phyloP scores from a whole-genome alignment of 2,329 filamentous ascomycete species.

The Phyllosticta capitalensis region DNA sequence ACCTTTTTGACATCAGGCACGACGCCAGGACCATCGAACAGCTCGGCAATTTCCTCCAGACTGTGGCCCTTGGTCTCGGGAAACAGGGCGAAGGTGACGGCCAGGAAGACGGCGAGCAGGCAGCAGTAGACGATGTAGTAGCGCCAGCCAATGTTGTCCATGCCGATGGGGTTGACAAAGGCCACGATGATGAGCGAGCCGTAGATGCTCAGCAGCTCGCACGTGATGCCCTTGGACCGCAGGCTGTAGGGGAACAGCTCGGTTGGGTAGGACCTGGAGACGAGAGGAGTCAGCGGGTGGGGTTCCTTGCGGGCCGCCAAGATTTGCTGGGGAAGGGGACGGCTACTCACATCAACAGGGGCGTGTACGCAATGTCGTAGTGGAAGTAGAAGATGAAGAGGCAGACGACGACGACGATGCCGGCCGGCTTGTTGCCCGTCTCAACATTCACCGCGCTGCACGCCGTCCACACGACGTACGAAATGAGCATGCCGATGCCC shows the following conservation, averaged over 20 bases:
- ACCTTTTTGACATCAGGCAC: slow-evolving; percentile 13
- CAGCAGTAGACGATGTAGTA: slow-evolving; percentile 22
- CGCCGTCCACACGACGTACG: slow-evolving; percentile 23
- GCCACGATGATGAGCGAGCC: slow-evolving; percentile 7
- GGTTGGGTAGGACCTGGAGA: slow-evolving; percentile 28
- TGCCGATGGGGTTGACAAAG: slow-evolving; percentile 12
- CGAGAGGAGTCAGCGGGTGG: neutral
- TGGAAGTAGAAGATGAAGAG: slow-evolving; percentile 11
- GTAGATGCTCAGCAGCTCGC: slow-evolving; percentile 9
- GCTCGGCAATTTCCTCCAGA: slow-evolving; percentile 17
- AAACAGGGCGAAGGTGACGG: slow-evolving; percentile 13
- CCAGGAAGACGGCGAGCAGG: slow-evolving; percentile 23
- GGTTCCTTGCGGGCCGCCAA: no score
- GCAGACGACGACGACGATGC: slow-evolving; percentile 22
- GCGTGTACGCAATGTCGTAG: slow-evolving; percentile 12
- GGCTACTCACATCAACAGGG: slow-evolving; percentile 26
- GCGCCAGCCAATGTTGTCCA: slow-evolving; percentile 13
- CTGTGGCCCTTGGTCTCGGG: slow-evolving; percentile 18
- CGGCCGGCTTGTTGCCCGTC: slow-evolving; percentile 17
- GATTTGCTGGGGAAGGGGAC: no score
- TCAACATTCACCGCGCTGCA: slow-evolving; percentile 13
- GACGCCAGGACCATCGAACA: slow-evolving; percentile 15
- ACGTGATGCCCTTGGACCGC: slow-evolving; percentile 31
- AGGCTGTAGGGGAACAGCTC: slow-evolving; percentile 41
- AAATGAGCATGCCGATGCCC: slow-evolving; percentile 30